Percentiles rank a stretch among this genome's conserved stretches.
phyloP scores from a whole-genome alignment of 768 basidiomycete genomes.

The Boletus huronensis region DNA sequence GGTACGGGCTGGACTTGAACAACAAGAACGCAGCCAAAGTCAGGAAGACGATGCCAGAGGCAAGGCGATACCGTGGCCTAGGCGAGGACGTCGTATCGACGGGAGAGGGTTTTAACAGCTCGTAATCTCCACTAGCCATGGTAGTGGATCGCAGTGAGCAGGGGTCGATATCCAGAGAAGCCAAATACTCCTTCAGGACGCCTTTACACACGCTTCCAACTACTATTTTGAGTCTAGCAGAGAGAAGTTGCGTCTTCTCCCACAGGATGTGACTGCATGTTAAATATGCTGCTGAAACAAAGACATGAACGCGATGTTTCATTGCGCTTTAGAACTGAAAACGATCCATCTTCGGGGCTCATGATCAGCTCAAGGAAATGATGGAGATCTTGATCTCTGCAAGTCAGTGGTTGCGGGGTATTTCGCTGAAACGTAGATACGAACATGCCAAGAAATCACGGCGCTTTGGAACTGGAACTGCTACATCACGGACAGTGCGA shows the following conservation, averaged over 20 bases:
- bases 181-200: background rate
- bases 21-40: constrained; percentile 10
- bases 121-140: constrained; percentile 22
- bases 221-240: background rate
- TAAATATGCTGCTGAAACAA: background rate
- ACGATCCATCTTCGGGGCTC: background rate
- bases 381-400: background rate
- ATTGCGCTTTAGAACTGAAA: background rate
- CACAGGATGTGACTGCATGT: background rate
- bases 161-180: background rate
- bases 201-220: background rate
- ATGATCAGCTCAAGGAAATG: background rate
- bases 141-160: background rate
- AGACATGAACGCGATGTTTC: background rate
- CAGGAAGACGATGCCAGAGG: constrained; percentile 13
- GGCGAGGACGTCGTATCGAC: background rate
- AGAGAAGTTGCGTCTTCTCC: background rate
- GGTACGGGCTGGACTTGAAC: background rate
- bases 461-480: background rate
- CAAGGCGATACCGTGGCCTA: constrained; percentile 12
- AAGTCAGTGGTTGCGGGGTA: background rate
- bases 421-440: background rate
- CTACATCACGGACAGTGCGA: too few species aligned
- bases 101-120: constrained; percentile 10
- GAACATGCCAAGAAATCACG: background rate